A percentile compares a stretch with the other conserved stretches of the same genome.
Conservation (phyloP, 805 yeast species). For the Blastobotrys chiropterorum region DNA sequence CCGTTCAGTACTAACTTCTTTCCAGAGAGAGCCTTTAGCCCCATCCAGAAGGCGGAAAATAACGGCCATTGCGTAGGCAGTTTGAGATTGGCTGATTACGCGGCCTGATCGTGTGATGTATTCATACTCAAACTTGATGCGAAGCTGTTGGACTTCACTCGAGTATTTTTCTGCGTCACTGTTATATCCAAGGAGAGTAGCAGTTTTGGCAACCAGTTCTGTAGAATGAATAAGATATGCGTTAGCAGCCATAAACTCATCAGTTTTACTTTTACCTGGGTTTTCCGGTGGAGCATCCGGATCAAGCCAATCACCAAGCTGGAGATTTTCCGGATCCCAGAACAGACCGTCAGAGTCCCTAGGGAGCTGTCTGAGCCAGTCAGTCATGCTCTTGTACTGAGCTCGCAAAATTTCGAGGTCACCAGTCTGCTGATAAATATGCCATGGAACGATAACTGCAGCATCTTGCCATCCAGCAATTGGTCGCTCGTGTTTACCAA, state of each 20-base stretch:
- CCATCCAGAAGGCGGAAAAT: conserved; percentile 17
- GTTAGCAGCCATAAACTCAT: conserved; percentile 23
- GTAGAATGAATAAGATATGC: conserved; percentile 21
- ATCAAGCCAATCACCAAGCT: conserved; percentile 30
- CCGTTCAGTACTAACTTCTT: conserved; percentile 8
- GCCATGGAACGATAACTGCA: conserved; percentile 26
- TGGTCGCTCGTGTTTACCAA: conserved; percentile 1
- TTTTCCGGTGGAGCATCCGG: conserved; percentile 27
- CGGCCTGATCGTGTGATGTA: conserved; percentile 19
- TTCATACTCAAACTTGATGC: conserved; percentile 17
- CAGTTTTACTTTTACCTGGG: conserved; percentile 23
- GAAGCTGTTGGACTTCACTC: conserved; percentile 12
- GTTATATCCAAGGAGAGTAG: conserved; percentile 11
- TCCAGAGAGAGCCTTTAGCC: conserved; percentile 6
- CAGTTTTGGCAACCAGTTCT: conserved; percentile 12
- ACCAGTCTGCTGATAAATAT: conserved; percentile 36
- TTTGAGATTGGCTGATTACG: conserved; percentile 23
- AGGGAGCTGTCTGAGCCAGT: conserved; percentile 10
- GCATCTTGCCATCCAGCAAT: conserved; percentile 20
- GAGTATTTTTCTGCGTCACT: conserved; percentile 13
- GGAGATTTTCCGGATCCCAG: conserved; percentile 17
- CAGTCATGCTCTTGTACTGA: conserved; percentile 10
- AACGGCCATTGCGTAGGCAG: conserved; percentile 24
- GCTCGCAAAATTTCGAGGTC: conserved; percentile 13
- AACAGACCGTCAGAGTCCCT: conserved; percentile 6